Evolutionary conservation across 192 early-diverging fungal genomes (phyloP).

Genomic region (Backusella tarrabulga): DNA sequence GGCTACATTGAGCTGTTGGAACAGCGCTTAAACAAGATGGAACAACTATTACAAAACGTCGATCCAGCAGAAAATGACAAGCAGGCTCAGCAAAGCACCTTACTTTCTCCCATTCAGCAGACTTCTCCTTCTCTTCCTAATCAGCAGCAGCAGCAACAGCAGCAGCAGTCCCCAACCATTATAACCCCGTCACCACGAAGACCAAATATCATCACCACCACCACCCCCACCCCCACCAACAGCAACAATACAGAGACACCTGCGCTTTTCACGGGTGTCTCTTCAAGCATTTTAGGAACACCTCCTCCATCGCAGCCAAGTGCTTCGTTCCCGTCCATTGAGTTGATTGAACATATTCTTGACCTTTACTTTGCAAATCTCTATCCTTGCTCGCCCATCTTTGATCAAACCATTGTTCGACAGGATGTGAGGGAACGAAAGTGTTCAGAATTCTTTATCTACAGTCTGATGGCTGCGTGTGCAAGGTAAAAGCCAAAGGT

Average conservation of each 20-base stretch:
- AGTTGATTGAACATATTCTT: constrained; percentile 50
- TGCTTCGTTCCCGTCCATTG: constrained; percentile 34
- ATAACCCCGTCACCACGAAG: background rate
- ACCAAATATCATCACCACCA: background rate
- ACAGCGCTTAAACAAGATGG: constrained; percentile 75
- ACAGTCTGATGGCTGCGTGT: constrained; percentile 41
- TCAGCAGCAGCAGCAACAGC: background rate
- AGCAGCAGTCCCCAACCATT: background rate
- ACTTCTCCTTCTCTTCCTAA: background rate
- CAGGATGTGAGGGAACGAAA: constrained; percentile 40
- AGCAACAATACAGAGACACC: background rate
- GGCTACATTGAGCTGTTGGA: constrained; percentile 79
- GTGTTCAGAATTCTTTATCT: constrained; percentile 45
- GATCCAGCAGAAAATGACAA: background rate
- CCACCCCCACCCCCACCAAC: background rate
- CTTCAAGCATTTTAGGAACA: background rate
- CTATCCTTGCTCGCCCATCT: constrained; percentile 44
- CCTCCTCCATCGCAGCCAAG: background rate
- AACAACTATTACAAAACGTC: constrained; percentile 53
- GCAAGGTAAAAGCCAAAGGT: constrained; percentile 34
- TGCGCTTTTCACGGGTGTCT: constrained; percentile 4
- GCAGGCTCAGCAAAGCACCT: background rate
- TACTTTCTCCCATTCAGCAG: background rate
- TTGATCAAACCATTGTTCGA: constrained; percentile 49
- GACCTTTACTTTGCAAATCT: constrained; percentile 47